Conservation (phyloP, 2,329 filamentous ascomycete genomes). For the Fusarium ambrosium region DNA sequence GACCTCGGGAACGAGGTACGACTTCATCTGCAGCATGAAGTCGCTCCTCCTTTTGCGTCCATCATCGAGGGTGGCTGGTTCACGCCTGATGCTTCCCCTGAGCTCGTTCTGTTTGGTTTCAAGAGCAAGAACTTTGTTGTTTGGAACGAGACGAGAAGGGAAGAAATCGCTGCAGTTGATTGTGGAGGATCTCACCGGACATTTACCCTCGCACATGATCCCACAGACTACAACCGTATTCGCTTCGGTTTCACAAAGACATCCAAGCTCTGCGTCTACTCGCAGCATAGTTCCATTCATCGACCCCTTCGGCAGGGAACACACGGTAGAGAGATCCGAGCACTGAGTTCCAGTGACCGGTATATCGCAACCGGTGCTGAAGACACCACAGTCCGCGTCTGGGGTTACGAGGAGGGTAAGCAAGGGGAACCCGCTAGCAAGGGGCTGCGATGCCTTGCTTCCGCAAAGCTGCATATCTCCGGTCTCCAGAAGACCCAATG, state of each 20-base stretch:
- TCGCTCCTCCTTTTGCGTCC: slow-evolving; percentile 77
- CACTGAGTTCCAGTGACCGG: slow-evolving; percentile 56
- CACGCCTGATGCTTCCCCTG: slow-evolving; percentile 51
- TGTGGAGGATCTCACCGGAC: slow-evolving; percentile 89
- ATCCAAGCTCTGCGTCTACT: slow-evolving; percentile 64
- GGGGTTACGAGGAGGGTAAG: slow-evolving; percentile 58
- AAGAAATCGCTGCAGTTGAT: slow-evolving; percentile 78
- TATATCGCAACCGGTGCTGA: slow-evolving; percentile 77
- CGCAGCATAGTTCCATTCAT: slow-evolving; percentile 54
- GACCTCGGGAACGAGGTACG: slow-evolving; percentile 28
- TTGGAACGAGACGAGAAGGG: slow-evolving; percentile 80
- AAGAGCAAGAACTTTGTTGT: slow-evolving; percentile 82
- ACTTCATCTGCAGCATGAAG: slow-evolving; percentile 73
- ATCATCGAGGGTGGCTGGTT: slow-evolving; percentile 82
- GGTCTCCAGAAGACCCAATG: slow-evolving; percentile 87
- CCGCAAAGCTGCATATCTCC: slow-evolving; percentile 82
- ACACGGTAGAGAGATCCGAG: slow-evolving; percentile 88
- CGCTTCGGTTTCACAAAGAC: slow-evolving; percentile 83
- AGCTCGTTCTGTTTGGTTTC: slow-evolving; percentile 85
- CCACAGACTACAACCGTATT: slow-evolving; percentile 50
- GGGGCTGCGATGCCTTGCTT: slow-evolving; percentile 66
- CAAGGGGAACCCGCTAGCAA: slow-evolving; percentile 5
- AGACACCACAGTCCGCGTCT: slow-evolving; percentile 82
- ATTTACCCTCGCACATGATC: slow-evolving; percentile 67
- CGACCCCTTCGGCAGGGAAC: slow-evolving; percentile 75